These are phyloP conservation scores for Fusarium bulbicola DNA, from an alignment of 2,329 filamentous ascomycete genomes.

Conservation along the genomic window DNA sequence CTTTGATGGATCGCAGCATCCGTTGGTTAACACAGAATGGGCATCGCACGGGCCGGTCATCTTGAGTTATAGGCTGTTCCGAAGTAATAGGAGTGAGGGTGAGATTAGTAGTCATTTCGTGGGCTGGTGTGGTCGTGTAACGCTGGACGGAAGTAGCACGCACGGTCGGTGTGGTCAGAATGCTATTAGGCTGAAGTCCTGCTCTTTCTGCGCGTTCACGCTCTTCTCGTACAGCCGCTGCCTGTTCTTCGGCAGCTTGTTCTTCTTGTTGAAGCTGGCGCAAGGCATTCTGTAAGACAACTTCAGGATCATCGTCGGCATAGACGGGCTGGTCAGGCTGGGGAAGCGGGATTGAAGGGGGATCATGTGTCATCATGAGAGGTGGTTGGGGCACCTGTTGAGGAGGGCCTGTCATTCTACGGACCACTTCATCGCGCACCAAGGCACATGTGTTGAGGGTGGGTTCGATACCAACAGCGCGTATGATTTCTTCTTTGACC, in stretches of 20 bases:
- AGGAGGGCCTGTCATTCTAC: slow-evolving; percentile 43
- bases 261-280: slow-evolving; percentile 68
- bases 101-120: slow-evolving; percentile 53
- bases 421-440: slow-evolving; percentile 66
- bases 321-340: slow-evolving; percentile 53
- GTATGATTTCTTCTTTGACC: slow-evolving; percentile 66
- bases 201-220: slow-evolving; percentile 58
- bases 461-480: slow-evolving; percentile 64
- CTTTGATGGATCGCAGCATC: slow-evolving; percentile 68
- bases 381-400: slow-evolving; percentile 35
- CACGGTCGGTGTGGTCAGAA: slow-evolving; percentile 47
- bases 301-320: slow-evolving; percentile 64
- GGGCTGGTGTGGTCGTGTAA: slow-evolving; percentile 46
- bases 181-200: slow-evolving; percentile 40
- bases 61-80: slow-evolving; percentile 55
- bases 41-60: slow-evolving; percentile 63
- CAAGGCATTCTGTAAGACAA: slow-evolving; percentile 67
- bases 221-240: slow-evolving; percentile 63
- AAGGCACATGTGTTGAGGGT: slow-evolving; percentile 63
- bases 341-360: slow-evolving; percentile 42
- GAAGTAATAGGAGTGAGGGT: slow-evolving; percentile 65
- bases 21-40: slow-evolving; percentile 70
- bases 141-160: slow-evolving; percentile 46
- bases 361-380: slow-evolving; percentile 39
- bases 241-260: slow-evolving; percentile 66